These are phyloP conservation scores for Escovopsis weberi DNA, from an alignment of 2,329 filamentous ascomycete genomes.

Conservation along the genomic window DNA sequence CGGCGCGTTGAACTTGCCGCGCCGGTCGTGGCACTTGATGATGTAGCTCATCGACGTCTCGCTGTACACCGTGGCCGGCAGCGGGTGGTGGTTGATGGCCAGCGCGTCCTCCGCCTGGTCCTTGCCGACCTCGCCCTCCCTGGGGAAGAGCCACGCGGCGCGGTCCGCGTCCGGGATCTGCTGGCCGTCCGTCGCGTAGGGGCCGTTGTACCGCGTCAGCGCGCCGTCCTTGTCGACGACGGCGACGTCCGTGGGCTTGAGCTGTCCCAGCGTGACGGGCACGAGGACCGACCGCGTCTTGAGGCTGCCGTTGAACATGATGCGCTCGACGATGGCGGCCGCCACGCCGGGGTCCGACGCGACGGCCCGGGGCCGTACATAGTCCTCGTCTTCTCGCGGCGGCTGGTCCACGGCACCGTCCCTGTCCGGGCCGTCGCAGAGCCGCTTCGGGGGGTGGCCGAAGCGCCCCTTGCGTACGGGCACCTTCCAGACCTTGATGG, in stretches of 20 bases:
- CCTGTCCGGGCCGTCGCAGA: conserved; percentile 7
- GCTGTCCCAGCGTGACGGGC: conserved; percentile 13
- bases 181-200: conserved; percentile 18
- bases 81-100: conserved; percentile 15
- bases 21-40: conserved; percentile 56
- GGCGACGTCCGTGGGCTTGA: conserved; percentile 16
- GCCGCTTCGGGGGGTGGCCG: conserved; percentile 22
- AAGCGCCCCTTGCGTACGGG: conserved; percentile 26
- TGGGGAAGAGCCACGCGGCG: conserved; percentile 16
- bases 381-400: not conserved
- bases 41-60: conserved; percentile 72
- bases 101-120: conserved; percentile 7
- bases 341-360: conserved; percentile 19
- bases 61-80: conserved; percentile 56
- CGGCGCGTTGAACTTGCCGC: conserved; percentile 64
- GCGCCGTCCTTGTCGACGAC: conserved; percentile 52
- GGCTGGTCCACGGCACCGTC: not conserved
- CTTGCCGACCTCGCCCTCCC: conserved; percentile 3
- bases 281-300: conserved; percentile 11
- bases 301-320: conserved; percentile 22
- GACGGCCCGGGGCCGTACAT: conserved; percentile 3
- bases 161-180: conserved; percentile 10
- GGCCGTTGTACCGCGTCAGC: conserved; percentile 56
- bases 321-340: conserved; percentile 16
- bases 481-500: conserved; percentile 76